Evolutionary conservation across 75 land plant species (phyloP).

Genomic region (Pinus taeda): DNA sequence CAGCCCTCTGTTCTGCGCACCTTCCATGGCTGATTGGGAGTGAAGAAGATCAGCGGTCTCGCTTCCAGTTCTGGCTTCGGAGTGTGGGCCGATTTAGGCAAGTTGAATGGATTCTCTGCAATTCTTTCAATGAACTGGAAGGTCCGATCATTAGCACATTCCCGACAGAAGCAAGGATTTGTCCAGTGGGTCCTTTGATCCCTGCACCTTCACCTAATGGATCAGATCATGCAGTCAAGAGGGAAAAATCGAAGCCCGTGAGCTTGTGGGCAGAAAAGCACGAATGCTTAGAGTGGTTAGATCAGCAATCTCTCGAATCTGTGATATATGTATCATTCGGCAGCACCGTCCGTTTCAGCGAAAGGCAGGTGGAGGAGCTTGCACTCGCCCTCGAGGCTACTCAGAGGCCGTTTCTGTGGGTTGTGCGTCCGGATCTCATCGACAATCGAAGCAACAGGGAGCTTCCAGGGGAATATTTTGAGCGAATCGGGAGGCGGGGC

Average conservation of each 20-base stretch:
- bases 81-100: not conserved
- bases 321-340: slow-evolving; percentile 15
- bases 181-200: slow-evolving; percentile 3
- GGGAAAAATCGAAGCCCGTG: not conserved
- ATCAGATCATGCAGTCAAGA: no score
- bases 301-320: not conserved
- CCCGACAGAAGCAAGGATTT: not conserved
- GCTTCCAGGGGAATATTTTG: not conserved
- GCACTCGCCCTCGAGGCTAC: not conserved
- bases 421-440: not conserved
- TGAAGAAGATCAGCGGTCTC: not conserved
- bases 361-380: not conserved
- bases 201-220: not conserved
- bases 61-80: slow-evolving; percentile 12
- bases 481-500: not conserved
- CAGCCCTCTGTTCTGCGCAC: not conserved
- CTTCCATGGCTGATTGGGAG: slow-evolving; percentile 12
- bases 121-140: slow-evolving; percentile 4
- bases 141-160: not conserved
- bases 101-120: not conserved
- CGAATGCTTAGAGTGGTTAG: slow-evolving; percentile 6
- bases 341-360: not conserved
- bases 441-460: not conserved
- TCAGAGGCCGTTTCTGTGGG: slow-evolving; percentile 9
- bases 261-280: not conserved